These are phyloP conservation scores for Pisolithus tinctorius DNA, from an alignment of 768 basidiomycete genomes.

Conservation along the genomic window DNA sequence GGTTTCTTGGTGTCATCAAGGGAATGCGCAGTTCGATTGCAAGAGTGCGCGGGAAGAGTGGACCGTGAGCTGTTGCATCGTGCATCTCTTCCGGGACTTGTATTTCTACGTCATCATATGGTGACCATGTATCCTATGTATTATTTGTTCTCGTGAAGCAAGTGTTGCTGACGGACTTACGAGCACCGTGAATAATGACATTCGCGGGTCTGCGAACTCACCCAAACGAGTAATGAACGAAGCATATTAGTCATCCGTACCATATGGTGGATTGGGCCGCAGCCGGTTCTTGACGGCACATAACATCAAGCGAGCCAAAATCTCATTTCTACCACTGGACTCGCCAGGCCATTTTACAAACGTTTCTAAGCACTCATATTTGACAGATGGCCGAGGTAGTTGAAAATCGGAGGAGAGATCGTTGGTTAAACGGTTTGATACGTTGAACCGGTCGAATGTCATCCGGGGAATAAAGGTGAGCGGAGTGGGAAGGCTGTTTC, in stretches of 20 bases:
- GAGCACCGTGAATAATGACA: no score
- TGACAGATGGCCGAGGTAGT: no score
- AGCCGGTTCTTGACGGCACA: background rate
- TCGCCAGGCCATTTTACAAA: no score
- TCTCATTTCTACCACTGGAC: no score
- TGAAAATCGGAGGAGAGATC: no score
- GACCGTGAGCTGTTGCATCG: conserved; percentile 20
- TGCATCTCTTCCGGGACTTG: no score
- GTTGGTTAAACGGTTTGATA: no score
- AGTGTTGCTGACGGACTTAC: background rate
- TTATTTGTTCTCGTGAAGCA: background rate
- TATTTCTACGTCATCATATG: background rate
- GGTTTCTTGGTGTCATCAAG: conserved; percentile 33
- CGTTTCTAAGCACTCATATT: no score
- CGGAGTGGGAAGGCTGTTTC: conserved; percentile 28
- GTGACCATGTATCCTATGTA: background rate
- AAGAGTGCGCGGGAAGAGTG: conserved; percentile 36
- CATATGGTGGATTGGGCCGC: background rate
- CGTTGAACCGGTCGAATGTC: background rate
- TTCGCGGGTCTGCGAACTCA: background rate
- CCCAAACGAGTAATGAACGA: background rate
- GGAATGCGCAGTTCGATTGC: conserved; percentile 37
- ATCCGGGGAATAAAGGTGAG: conserved; percentile 10
- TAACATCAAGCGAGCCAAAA: no score
- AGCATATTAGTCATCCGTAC: conserved; percentile 11